Evolutionary conservation across 495 filamentous ascomycete genomes (phyloP).

Genomic region (Penicillium odoratum): DNA sequence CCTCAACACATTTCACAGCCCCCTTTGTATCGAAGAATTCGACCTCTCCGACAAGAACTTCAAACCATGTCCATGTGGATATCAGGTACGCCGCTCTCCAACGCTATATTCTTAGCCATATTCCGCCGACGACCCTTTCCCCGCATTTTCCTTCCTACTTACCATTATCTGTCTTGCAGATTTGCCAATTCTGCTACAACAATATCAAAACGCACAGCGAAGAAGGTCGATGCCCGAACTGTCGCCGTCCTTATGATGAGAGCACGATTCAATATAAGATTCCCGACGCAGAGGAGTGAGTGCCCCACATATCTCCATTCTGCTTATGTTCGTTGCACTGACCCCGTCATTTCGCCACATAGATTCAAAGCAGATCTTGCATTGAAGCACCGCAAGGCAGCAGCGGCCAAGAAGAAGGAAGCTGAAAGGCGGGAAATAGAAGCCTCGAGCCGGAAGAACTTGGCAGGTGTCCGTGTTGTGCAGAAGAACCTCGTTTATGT

Average conservation of each 20-base stretch:
- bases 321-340: constrained; percentile 4
- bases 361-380: constrained; percentile 83
- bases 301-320: constrained; percentile 6
- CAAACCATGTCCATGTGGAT: constrained; percentile 95
- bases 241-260: constrained; percentile 91
- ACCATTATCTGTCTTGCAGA: constrained; percentile 49
- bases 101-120: not conserved
- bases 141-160: not conserved
- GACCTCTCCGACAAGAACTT: constrained; percentile 97
- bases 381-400: constrained; percentile 87
- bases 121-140: not conserved
- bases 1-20: constrained; percentile 51
- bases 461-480: constrained; percentile 90
- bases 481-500: constrained; percentile 99
- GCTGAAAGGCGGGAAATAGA: constrained; percentile 94
- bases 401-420: constrained; percentile 90
- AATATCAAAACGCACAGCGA: constrained; percentile 91
- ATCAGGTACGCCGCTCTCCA: constrained; percentile 65
- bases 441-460: constrained; percentile 88
- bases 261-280: constrained; percentile 95
- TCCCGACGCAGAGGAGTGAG: constrained; percentile 88
- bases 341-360: constrained; percentile 7
- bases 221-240: constrained; percentile 95
- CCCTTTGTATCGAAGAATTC: constrained; percentile 98
- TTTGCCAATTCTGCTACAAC: constrained; percentile 99